Evolutionary conservation across 208 protist genomes (phyloP).

Genomic region (Angomonas desouzai): DNA sequence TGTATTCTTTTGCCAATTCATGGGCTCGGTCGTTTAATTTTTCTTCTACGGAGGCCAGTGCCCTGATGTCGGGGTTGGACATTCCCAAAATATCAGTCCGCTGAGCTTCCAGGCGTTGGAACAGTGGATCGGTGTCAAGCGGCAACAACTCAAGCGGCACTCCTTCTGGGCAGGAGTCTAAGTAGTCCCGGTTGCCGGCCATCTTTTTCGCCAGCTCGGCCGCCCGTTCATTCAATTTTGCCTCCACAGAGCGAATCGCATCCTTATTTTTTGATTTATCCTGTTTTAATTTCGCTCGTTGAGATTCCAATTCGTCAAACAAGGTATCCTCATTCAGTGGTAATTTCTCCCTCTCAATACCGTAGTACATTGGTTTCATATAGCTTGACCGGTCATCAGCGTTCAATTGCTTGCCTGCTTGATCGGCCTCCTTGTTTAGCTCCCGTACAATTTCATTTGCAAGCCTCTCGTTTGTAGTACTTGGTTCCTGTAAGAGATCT

Average conservation of each 20-base stretch:
- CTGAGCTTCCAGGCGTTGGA: conserved; percentile 40
- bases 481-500: conserved; percentile 25
- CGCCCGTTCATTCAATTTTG: conserved; percentile 34
- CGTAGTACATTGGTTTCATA: conserved; percentile 32
- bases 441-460: conserved; percentile 18
- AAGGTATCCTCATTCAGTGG: conserved; percentile 37
- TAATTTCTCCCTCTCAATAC: conserved; percentile 26
- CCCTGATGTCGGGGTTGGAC: conserved; percentile 17
- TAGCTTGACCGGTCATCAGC: conserved; percentile 41
- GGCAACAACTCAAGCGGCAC: conserved; percentile 49
- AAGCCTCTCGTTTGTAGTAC: conserved; percentile 20
- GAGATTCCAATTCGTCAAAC: conserved; percentile 38
- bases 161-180: conserved; percentile 42
- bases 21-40: conserved; percentile 31
- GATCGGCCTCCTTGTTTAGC: conserved; percentile 19
- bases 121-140: conserved; percentile 35
- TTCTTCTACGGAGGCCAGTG: conserved; percentile 29
- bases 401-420: conserved; percentile 39
- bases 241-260: conserved; percentile 30
- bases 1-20: conserved; percentile 31
- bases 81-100: conserved; percentile 32
- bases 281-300: conserved; percentile 37
- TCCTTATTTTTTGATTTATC: conserved; percentile 26
- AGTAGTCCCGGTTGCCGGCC: conserved; percentile 21
- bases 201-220: conserved; percentile 28